Evolutionary conservation across 352 stramenopile genomes (phyloP), one percentile per base, ranked within the genome.

Genomic region (Phytopythium kandeliae): DNA sequence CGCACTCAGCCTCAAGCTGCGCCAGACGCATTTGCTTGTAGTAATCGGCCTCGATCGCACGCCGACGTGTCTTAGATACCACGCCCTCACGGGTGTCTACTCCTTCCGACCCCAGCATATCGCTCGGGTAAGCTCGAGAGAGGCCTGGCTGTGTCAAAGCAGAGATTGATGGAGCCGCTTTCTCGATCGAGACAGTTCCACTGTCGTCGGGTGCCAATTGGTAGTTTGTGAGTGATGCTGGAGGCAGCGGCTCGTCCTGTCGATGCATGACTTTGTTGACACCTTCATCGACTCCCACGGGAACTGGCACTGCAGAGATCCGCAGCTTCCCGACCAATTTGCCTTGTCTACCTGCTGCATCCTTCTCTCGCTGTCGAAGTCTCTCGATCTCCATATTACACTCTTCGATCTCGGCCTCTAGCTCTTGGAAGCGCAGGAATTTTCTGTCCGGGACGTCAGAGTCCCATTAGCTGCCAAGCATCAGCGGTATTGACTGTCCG

Each of bases 21-120:
- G 73, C 78, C 8, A 89, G 60, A 6, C 75, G 78, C 41, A 86
- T 51, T 48, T 89, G 75, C 43, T 86, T 86, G 42, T 74, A 76
- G 40, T 86, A 85, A 37, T 86, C 75, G 6, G 71, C 64, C 56
- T 89, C 74, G 4, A 83, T 58, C 9, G 78, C 78, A 26, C 64
- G 56, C 12, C 67, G 63, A 13, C 74, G 58, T 6, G 73, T 80
- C 49, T 83, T 86, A 3, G 68, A 63, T 7, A 89, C 78, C 43
- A 89, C 85, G 13, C 58, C 70, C 26, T 79, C 71, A 38, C 68
- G 62, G 13, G 28, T 2, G 10, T 35, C 21, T 38, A 10, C 16
- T 25, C 17, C 17, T 7, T 35, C 65, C 58, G 6, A 34, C 17
- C 22, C 30, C 3, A 5, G 24, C 15, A 6, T 12, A 16, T 28